Base-by-base conservation (phyloP, 305 asterid species). In the Plantago coronopus region DNA sequence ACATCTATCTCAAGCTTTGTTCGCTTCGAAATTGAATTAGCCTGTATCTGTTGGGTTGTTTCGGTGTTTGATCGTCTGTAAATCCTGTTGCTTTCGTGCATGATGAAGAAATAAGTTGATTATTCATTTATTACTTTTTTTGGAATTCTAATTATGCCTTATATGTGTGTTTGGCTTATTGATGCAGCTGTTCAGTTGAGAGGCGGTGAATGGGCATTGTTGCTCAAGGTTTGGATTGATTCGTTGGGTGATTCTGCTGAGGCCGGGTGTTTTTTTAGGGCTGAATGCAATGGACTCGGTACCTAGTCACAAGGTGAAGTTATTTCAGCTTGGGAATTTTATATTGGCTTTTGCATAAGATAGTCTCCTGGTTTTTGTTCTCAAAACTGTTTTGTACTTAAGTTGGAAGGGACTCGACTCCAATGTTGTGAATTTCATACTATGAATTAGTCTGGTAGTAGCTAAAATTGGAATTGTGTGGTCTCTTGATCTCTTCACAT, bases 251-350 rank as follows among this genome's bases (percentile, higher is more conserved):
- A 65, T 70, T 67, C 66, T 67, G 72, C 69, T 48, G 62, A 46
- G 69, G 68, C 62, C 48, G 54, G 63, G 57, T 55, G 17, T 55
- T 54, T 42, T 17, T 47, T 44, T 43, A 58, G 74, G 62, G 34
- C 45, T 59, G 46, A 69, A 44, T 63, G 71, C 58, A 77, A 91
- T 91, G 98, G 98, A 91, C 85, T 70, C 80, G 88, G 83, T 73
- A 63, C 76, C 88, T 51, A 81, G 81, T 69, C 89, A 95, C 88
- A 91, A 83, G 95, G 98, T 91, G 43, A 55, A 59, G 63, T 29
- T 2, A 29, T 48, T 38, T 57, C 57, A 12, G 59, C 17, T 29
- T 51, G 54, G 13, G 3, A 45, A 40, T 15, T 23, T 61, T 62
- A 45, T 46, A 21, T 64, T 40, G 10, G 16, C 44, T 63, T 59